Evolutionary conservation across 2,329 filamentous ascomycete genomes (phyloP), one percentile per base, ranked within the genome.

Genomic region (Atkinsonella texensis): DNA sequence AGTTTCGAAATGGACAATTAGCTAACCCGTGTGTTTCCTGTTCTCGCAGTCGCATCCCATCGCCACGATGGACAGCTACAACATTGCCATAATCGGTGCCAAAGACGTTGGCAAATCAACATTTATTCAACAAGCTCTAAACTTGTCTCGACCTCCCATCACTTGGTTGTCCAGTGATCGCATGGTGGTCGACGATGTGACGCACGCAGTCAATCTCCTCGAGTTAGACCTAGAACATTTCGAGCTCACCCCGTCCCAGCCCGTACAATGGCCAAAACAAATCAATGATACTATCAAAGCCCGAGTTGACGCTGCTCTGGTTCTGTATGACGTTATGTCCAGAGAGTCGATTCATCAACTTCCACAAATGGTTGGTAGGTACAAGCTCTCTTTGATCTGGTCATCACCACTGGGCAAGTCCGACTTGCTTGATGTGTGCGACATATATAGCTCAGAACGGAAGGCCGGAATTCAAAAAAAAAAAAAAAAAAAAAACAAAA

Each of bases 291-390:
- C 83, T 56, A 79, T 83, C 55, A 75, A 87, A 54, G 87, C 89
- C 48, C 78, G 76, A 41, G 79, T 95, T 61, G 87, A 97, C 62
- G 91, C 87, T 18, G 89, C 87, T 45, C 71, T 96, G 59, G 80
- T 91, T 53, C 72, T 97, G 47, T 95, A 95, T 74, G 88, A 96
- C 75, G 85, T 94, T 44, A 87, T 83, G 67, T 85, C 87, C 64
- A 77, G 81, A 59, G 80, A 83, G 54, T 91, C 84, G 64, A 80
- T 95, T 59, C 76, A 77, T 53, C 80, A 85, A 54, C 74, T 95
- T 51, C 84, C 87, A 41, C 79, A 85, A 59, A 81, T 87, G 55
- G 74, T 95, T 64, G 82, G 90, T 95, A 76, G 43, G 59, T 52
- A 23, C 46, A 35, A 32, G 15, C 43, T 43, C 32, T 53, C 18